Evolutionary conservation across 352 stramenopile genomes (phyloP).

Genomic region (Globisporangium barbulae): DNA sequence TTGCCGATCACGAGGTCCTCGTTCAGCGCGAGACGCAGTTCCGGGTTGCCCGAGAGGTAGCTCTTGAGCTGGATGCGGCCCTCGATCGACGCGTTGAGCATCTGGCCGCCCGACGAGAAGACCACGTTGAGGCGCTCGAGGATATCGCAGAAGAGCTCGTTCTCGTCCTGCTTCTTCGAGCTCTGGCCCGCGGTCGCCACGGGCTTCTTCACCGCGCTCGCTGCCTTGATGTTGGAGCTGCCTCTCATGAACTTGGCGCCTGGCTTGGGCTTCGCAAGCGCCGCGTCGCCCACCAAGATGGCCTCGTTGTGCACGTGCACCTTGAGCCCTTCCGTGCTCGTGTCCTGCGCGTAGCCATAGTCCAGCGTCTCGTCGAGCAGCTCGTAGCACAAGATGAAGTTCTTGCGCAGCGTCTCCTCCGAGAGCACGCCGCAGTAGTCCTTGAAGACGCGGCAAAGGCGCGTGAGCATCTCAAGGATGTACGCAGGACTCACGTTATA

Average conservation of each 20-base stretch:
- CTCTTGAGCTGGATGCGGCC: slow-evolving; percentile 98
- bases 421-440: slow-evolving; percentile 99
- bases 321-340: slow-evolving; percentile 96
- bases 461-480: slow-evolving; percentile 95
- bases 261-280: slow-evolving; percentile 87
- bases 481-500: slow-evolving; percentile 96
- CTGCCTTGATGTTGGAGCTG: slow-evolving; percentile 74
- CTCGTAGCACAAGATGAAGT: slow-evolving; percentile 99
- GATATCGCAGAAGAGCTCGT: slow-evolving; percentile 99
- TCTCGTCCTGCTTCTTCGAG: slow-evolving; percentile 88
- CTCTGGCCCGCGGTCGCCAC: slow-evolving; percentile 67
- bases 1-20: slow-evolving; percentile 96
- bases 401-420: slow-evolving; percentile 99
- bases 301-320: slow-evolving; percentile 98
- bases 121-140: slow-evolving; percentile 97
- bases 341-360: slow-evolving; percentile 98
- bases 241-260: slow-evolving; percentile 85
- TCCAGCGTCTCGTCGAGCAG: slow-evolving; percentile 99
- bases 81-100: slow-evolving; percentile 98
- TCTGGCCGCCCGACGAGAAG: slow-evolving; percentile 95
- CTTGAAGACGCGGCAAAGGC: slow-evolving; percentile 97
- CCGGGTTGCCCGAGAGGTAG: slow-evolving; percentile 98
- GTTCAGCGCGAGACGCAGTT: slow-evolving; percentile 95
- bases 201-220: slow-evolving; percentile 89
- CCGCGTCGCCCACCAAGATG: slow-evolving; percentile 89